A percentile compares a stretch with the other conserved stretches of the same genome.
phyloP scores from a whole-genome alignment of 495 filamentous ascomycete species.

The Thermochaetoides thermophila region DNA sequence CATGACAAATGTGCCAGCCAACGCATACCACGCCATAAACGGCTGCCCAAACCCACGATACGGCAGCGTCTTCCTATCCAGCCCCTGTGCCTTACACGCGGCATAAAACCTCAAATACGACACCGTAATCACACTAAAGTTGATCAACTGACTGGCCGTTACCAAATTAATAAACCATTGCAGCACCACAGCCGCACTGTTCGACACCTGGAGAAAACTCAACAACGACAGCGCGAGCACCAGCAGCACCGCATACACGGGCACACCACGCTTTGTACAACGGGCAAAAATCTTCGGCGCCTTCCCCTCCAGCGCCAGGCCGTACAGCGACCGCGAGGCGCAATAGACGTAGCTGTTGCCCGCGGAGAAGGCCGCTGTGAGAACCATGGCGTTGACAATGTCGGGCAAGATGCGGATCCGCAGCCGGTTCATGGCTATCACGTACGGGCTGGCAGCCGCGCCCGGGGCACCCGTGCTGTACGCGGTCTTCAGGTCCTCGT shows the following conservation, averaged over 20 bases:
- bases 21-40: slow-evolving; percentile 52
- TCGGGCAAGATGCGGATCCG: slow-evolving; percentile 53
- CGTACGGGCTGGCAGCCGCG: slow-evolving; percentile 65
- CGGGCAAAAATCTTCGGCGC: slow-evolving; percentile 51
- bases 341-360: slow-evolving; percentile 80
- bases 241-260: slow-evolving; percentile 44
- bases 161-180: slow-evolving; percentile 64
- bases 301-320: slow-evolving; percentile 50
- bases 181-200: slow-evolving; percentile 50
- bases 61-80: slow-evolving; percentile 46
- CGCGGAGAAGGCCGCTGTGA: slow-evolving; percentile 65
- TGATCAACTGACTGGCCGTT: slow-evolving; percentile 62
- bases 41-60: slow-evolving; percentile 55
- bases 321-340: slow-evolving; percentile 60
- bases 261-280: slow-evolving; percentile 46
- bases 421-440: slow-evolving; percentile 73
- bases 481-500: slow-evolving; percentile 34
- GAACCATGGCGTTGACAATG: slow-evolving; percentile 64
- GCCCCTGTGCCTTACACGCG: slow-evolving; percentile 52
- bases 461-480: slow-evolving; percentile 38
- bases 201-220: slow-evolving; percentile 57
- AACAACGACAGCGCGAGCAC: slow-evolving; percentile 51
- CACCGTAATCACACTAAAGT: slow-evolving; percentile 53
- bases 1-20: slow-evolving; percentile 50
- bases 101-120: slow-evolving; percentile 62